Evolutionary conservation across 2,329 filamentous ascomycete species (phyloP), one percentile per base, ranked within the genome.

Genomic region (Cytospora piceae): DNA sequence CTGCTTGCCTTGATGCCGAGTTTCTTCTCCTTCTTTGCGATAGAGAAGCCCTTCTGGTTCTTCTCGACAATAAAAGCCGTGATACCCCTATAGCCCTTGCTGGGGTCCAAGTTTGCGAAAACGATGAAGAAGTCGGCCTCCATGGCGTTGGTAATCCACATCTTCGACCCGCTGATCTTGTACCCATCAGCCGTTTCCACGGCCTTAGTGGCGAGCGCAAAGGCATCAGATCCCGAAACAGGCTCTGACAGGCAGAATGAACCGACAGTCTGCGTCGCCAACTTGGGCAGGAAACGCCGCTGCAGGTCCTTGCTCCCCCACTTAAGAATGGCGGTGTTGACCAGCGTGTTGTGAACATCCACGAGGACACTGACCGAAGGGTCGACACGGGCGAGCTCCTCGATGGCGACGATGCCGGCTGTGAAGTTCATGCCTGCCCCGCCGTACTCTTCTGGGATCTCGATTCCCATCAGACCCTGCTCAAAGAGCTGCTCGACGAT

Each of bases 21-120:
- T 84, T 99, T 99, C 90, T 98, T 98, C 85, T 99, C 95, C 84
- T 99, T 99, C 87, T 99, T 99, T 51, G 95, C 93, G 74, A 99
- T 96, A 68, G 87, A 89, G 83, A 99, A 97, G 39, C 95, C 95
- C 63, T 90, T 89, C 58, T 87, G 91, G 73, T 84, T 90, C 83
- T 97, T 97, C 80, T 97, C 94, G 52, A 98, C 89, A 68, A 99
- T 83, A 77, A 99, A 99, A 61, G 95, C 95, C 2, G 93, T 94
- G 78, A 99, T 99, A 66, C 95, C 95, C 80, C 94, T 94, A 85
- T 99, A 97, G 61, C 93, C 94, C 81, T 94, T 93, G 80, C 87
- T 89, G 0, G 90, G 94, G 76, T 97, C 90, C 49, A 99, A 83
- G 80, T 97, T 99, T 74, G 95, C 95, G 75, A 99, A 99, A 66